phyloP scores from a whole-genome alignment of 805 yeast genomes.

The Priceomyces fermenticarens region DNA sequence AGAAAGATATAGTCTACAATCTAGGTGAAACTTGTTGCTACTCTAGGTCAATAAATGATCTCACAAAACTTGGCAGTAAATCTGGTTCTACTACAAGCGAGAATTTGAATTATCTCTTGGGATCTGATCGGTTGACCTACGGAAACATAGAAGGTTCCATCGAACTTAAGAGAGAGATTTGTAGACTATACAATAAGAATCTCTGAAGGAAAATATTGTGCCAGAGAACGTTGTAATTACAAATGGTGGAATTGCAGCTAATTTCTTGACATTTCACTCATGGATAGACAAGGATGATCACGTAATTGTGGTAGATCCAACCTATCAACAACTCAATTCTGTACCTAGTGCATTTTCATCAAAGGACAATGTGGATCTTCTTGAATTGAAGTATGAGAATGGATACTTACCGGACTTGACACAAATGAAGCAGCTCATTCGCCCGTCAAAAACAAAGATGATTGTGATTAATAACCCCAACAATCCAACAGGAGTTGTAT shows the following conservation, averaged over 20 bases:
- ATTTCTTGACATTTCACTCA: constrained; percentile 44
- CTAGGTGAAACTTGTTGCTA: constrained; percentile 53
- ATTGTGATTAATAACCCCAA: constrained; percentile 48
- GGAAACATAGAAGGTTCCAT: constrained; percentile 48
- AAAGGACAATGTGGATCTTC: constrained; percentile 28
- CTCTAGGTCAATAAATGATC: constrained; percentile 40
- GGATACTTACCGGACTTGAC: constrained; percentile 35
- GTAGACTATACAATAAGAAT: constrained; percentile 25
- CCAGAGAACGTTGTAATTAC: constrained; percentile 44
- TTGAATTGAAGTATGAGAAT: constrained; percentile 30
- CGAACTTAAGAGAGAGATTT: constrained; percentile 32
- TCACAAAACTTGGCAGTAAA: constrained; percentile 20
- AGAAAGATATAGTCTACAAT: constrained; percentile 35
- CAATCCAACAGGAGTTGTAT: constrained; percentile 46
- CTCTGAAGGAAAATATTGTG: constrained; percentile 9
- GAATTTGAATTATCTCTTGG: constrained; percentile 5
- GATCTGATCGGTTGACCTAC: constrained; percentile 35
- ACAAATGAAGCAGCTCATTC: constrained; percentile 25
- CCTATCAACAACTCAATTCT: constrained; percentile 48
- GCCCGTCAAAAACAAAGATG: constrained; percentile 35
- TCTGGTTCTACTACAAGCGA: not conserved
- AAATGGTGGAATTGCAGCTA: constrained; percentile 57
- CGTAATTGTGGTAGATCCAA: constrained; percentile 47
- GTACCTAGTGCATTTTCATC: constrained; percentile 48
- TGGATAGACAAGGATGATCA: constrained; percentile 45